Conservation (phyloP, 1,284 basidiomycete genomes). For the Heterobasidion irregulare region DNA sequence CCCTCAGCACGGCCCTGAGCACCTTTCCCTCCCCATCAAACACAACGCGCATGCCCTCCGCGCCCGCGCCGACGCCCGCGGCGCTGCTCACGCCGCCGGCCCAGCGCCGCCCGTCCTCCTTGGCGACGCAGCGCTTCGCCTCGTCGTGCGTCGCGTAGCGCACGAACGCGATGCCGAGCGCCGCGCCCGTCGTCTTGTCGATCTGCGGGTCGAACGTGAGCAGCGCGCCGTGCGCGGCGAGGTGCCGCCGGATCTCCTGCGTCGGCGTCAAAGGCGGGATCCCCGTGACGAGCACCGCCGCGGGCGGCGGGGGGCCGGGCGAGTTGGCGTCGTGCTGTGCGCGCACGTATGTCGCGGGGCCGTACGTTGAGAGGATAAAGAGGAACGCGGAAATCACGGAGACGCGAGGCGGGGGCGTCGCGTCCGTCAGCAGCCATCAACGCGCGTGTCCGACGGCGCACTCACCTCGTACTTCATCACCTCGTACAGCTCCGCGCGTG, state of each 20-base stretch:
- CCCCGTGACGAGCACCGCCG: constrained; percentile 67
- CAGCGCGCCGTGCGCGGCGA: constrained; percentile 63
- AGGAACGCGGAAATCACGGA: too few relatives aligned
- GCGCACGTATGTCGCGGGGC: too few relatives aligned
- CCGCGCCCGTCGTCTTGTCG: constrained; percentile 73
- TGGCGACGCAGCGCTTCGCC: constrained; percentile 53
- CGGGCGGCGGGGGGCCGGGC: constrained; percentile 66
- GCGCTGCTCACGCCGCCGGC: constrained; percentile 14
- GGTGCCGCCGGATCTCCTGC: constrained; percentile 59
- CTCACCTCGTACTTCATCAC: constrained; percentile 53
- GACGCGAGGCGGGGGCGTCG: too few relatives aligned
- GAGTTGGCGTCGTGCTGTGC: constrained; percentile 75
- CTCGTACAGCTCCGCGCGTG: constrained; percentile 37
- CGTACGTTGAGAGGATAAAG: too few relatives aligned
- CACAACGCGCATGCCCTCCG: constrained; percentile 48
- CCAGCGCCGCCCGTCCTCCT: constrained; percentile 44
- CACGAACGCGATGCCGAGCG: constrained; percentile 79
- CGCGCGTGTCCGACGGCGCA: constrained; percentile 8
- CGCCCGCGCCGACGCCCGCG: constrained; percentile 21
- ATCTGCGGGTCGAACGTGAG: constrained; percentile 73
- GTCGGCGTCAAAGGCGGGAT: constrained; percentile 69
- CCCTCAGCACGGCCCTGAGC: constrained; percentile 50
- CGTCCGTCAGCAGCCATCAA: constrained; percentile 1
- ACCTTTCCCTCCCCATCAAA: constrained; percentile 55
- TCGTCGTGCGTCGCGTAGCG: constrained; percentile 56